These are phyloP conservation scores for Phytopythium montanum DNA, from an alignment of 352 stramenopile species.

Conservation along the genomic window DNA sequence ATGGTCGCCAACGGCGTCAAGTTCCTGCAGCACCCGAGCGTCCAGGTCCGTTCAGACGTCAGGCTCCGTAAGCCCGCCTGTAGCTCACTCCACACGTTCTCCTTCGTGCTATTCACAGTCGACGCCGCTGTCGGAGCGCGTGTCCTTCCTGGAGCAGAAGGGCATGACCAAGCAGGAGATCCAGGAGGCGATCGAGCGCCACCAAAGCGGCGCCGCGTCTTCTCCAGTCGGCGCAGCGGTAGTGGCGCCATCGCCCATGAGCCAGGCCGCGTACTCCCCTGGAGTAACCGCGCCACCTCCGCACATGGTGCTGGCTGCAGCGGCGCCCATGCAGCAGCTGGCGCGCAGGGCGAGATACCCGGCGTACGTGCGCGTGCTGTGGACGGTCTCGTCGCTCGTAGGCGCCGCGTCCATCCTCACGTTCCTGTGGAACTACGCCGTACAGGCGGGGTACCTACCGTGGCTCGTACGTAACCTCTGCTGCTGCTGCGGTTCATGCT, in stretches of 20 bases:
- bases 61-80: too few species aligned
- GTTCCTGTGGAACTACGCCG: constrained; percentile 74
- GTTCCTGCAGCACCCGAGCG: constrained; percentile 77
- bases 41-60: constrained; percentile 58
- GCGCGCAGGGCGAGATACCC: constrained; percentile 34
- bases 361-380: constrained; percentile 57
- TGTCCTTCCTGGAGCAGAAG: constrained; percentile 79
- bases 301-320: constrained; percentile 46
- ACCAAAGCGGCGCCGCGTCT: constrained; percentile 29
- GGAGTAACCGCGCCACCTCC: constrained; percentile 12
- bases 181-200: constrained; percentile 67
- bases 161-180: constrained; percentile 81
- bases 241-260: constrained; percentile 14
- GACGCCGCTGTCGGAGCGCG: constrained; percentile 70
- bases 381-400: constrained; percentile 68
- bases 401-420: constrained; percentile 64
- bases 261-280: constrained; percentile 6
- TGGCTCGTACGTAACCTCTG: constrained; percentile 45
- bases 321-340: constrained; percentile 44
- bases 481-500: not conserved
- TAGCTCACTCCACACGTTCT: too few species aligned
- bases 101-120: too few species aligned
- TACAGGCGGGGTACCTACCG: constrained; percentile 61
- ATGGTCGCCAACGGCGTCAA: constrained; percentile 79
- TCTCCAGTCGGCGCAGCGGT: not conserved